Conservation (phyloP, 345 rosid species). For the Salix koriyanagi region DNA sequence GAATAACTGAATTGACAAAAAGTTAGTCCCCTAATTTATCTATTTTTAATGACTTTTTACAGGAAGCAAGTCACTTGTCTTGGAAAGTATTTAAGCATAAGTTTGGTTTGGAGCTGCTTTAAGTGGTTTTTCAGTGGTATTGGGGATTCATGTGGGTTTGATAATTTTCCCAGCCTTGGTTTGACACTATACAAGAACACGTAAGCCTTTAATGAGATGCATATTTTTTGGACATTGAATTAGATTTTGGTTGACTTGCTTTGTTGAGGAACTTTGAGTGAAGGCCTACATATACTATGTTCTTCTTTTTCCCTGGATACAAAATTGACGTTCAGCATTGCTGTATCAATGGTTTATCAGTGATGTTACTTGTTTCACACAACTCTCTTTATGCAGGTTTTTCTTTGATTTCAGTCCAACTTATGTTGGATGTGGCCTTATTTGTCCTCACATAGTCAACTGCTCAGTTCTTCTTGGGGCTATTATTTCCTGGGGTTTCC, state of each 20-base stretch:
- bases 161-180: conserved; percentile 86
- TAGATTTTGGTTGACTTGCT: neutral
- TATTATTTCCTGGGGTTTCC: conserved; percentile 83
- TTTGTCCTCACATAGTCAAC: conserved; percentile 91
- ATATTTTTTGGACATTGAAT: neutral
- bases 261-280: neutral
- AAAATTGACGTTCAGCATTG: neutral
- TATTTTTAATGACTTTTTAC: conserved; percentile 17
- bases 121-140: conserved; percentile 97
- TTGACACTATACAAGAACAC: conserved; percentile 73
- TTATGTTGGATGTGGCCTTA: conserved; percentile 93
- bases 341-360: neutral
- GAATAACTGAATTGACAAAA: neutral
- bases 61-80: conserved; percentile 87
- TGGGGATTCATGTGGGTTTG: conserved; percentile 92
- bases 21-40: too few relatives aligned
- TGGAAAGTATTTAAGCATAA: conserved; percentile 83
- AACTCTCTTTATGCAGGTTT: conserved; percentile 48
- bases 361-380: neutral
- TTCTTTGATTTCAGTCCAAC: conserved; percentile 94
- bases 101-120: conserved; percentile 92
- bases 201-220: conserved; percentile 37
- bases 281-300: neutral
- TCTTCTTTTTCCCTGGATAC: neutral
- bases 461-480: conserved; percentile 89